These are phyloP conservation scores for Hanseniaspora lachancei DNA, from an alignment of 805 yeast species.

Conservation along the genomic window DNA sequence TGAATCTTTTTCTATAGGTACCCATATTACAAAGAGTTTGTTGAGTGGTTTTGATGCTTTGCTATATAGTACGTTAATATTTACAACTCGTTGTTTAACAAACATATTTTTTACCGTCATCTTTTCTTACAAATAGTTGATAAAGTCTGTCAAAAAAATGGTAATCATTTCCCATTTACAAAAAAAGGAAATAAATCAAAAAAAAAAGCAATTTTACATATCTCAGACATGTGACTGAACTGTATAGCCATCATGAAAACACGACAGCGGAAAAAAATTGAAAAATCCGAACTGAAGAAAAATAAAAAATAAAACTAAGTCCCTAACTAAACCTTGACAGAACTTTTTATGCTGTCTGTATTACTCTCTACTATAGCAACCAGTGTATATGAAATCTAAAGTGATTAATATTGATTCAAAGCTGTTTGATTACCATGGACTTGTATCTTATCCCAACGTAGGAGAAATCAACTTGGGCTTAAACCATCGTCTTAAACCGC, in stretches of 20 bases:
- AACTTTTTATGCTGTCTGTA: no score
- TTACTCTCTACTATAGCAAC: not conserved
- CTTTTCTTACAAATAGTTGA: no score
- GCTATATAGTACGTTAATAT: not conserved
- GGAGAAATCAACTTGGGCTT: slow-evolving; percentile 50
- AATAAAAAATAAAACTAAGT: no score
- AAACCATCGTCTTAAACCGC: slow-evolving; percentile 52
- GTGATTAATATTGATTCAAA: slow-evolving; percentile 28
- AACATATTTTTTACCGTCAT: no score
- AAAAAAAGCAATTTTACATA: slow-evolving; percentile 2
- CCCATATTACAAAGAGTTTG: slow-evolving; percentile 40
- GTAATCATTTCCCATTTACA: not conserved
- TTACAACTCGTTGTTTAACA: no score
- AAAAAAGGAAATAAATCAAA: not conserved
- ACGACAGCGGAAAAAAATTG: no score
- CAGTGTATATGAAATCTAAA: not conserved
- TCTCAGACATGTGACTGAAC: not conserved
- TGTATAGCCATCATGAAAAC: not conserved
- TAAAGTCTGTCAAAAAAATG: not conserved
- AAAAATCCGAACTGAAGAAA: no score
- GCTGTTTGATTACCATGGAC: slow-evolving; percentile 35
- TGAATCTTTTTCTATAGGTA: slow-evolving; percentile 64
- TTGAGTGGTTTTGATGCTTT: not conserved
- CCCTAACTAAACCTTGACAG: no score
- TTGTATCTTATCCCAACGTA: slow-evolving; percentile 50